Percentiles rank a stretch among this genome's conserved stretches.
phyloP scores from a whole-genome alignment of 2,329 filamentous ascomycete species.

The Trichoderma atrobrunneum region DNA sequence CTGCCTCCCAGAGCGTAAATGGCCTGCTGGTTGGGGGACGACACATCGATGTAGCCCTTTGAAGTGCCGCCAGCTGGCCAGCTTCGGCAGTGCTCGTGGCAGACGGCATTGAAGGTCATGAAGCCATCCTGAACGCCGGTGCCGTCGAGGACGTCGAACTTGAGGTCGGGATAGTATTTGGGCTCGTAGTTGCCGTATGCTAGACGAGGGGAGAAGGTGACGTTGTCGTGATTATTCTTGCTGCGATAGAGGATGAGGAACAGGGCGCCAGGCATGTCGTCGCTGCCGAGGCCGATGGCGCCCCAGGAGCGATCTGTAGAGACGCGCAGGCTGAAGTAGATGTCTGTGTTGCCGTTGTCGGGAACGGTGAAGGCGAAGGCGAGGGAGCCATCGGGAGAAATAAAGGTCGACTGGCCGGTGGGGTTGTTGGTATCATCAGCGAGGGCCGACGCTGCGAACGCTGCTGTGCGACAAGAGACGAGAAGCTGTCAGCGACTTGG shows the following conservation, averaged over 20 bases:
- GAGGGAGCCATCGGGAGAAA: constrained; percentile 42
- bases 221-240: constrained; percentile 42
- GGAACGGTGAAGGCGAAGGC: constrained; percentile 52
- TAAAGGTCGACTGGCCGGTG: constrained; percentile 42
- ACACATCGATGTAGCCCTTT: constrained; percentile 49
- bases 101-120: constrained; percentile 51
- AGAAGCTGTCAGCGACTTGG: neutral
- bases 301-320: constrained; percentile 48
- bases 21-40: constrained; percentile 45
- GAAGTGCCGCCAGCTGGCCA: constrained; percentile 40
- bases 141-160: constrained; percentile 44
- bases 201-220: constrained; percentile 56
- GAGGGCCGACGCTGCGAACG: constrained; percentile 24
- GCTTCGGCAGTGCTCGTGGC: constrained; percentile 48
- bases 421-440: constrained; percentile 31
- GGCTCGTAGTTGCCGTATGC: constrained; percentile 53
- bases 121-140: constrained; percentile 47
- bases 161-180: constrained; percentile 42
- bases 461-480: constrained; percentile 18
- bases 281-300: constrained; percentile 53
- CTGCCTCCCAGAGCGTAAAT: constrained; percentile 56
- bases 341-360: constrained; percentile 43
- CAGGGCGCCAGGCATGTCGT: constrained; percentile 51
- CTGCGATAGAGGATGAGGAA: constrained; percentile 56
- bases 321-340: constrained; percentile 55